These are phyloP conservation scores for Talaromyces atroroseus DNA, from an alignment of 2,329 filamentous ascomycete genomes.

Conservation along the genomic window DNA sequence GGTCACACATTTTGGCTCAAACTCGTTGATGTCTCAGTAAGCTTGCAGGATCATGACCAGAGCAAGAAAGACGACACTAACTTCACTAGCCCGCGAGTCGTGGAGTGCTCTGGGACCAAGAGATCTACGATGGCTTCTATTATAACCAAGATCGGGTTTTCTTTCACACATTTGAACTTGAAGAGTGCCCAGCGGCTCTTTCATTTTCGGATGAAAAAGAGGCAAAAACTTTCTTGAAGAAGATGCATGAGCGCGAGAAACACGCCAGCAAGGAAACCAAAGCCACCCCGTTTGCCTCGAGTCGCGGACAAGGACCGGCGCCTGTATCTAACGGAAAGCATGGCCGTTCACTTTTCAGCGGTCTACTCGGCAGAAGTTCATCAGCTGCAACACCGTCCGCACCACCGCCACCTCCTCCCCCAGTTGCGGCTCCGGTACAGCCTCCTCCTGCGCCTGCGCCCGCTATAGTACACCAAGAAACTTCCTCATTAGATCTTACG, in stretches of 20 bases:
- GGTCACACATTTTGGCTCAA: constrained; percentile 97
- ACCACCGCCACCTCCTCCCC: constrained; percentile 18
- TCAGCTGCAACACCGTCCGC: constrained; percentile 6
- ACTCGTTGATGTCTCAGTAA: constrained; percentile 89
- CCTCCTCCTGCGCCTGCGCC: constrained; percentile 22
- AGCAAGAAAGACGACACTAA: constrained; percentile 10
- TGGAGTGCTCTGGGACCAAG: constrained; percentile 94
- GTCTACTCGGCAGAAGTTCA: constrained; percentile 31
- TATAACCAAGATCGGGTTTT: constrained; percentile 98
- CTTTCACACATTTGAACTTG: constrained; percentile 95
- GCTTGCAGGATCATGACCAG: constrained; percentile 27
- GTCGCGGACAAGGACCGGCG: constrained; percentile 44
- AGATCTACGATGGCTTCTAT: constrained; percentile 89
- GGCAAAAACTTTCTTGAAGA: constrained; percentile 93
- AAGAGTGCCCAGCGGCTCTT: constrained; percentile 81
- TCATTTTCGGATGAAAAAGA: constrained; percentile 97
- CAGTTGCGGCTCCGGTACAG: constrained; percentile 24
- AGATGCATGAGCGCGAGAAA: constrained; percentile 94
- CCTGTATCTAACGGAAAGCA: constrained; percentile 42
- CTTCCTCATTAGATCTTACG: constrained; percentile 52
- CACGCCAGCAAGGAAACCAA: constrained; percentile 84
- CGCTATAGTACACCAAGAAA: constrained; percentile 28
- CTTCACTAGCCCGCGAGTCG: constrained; percentile 60
- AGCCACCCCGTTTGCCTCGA: constrained; percentile 63
- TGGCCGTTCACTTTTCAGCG: constrained; percentile 49